Percentiles rank a stretch among this genome's conserved stretches.
These are phyloP conservation scores for Mortierella sp. DNA, from an alignment of 371 early-diverging fungal species.

Conservation along the genomic window DNA sequence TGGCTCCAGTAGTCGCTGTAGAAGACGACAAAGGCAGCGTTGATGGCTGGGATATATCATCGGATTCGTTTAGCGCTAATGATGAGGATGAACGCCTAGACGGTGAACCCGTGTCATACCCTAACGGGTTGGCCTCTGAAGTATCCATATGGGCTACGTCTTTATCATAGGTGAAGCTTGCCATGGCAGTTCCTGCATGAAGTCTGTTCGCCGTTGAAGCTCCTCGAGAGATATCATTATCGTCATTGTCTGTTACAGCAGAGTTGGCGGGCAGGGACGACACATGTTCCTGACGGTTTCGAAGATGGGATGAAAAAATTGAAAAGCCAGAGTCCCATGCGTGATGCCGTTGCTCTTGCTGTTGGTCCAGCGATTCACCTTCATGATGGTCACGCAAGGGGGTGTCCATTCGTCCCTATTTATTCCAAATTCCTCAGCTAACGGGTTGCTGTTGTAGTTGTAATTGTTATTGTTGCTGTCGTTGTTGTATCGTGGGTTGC, in stretches of 20 bases:
- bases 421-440: too few species aligned
- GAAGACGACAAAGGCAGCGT: neutral
- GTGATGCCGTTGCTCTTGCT: neutral
- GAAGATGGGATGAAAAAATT: slow-evolving; percentile 8
- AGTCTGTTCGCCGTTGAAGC: slow-evolving; percentile 9
- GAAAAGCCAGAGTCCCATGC: neutral
- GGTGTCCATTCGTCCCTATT: too few species aligned
- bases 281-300: slow-evolving; percentile 11
- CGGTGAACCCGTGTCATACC: neutral
- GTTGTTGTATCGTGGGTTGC: too few species aligned
- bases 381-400: neutral
- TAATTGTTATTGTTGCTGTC: too few species aligned
- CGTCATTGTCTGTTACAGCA: neutral
- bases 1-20: neutral
- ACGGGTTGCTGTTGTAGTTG: too few species aligned
- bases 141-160: too few species aligned
- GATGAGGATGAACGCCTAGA: neutral
- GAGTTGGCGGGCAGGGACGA: neutral
- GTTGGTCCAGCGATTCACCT: neutral
- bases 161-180: neutral
- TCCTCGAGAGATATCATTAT: neutral
- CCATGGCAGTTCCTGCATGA: neutral
- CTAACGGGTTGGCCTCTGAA: too few species aligned
- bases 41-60: neutral
- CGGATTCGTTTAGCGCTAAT: neutral